Percentiles rank a stretch among this genome's conserved stretches.
Conservation (phyloP, 2,329 filamentous ascomycete species). For the Aureobasidium leucospermi region DNA sequence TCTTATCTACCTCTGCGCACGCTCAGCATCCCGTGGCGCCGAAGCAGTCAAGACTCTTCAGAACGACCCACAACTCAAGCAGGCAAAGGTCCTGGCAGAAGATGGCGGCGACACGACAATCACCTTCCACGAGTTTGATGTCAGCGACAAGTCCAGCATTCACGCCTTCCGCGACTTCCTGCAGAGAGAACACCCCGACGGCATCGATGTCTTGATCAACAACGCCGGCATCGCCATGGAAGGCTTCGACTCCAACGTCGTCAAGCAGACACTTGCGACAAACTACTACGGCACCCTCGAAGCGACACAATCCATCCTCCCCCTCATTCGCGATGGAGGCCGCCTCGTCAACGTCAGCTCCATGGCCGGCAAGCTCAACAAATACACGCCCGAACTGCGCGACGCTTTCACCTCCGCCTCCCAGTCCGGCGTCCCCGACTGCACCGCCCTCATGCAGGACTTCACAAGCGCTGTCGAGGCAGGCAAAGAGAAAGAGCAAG, state of each 20-base stretch:
- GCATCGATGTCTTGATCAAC: constrained; percentile 48
- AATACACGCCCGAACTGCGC: constrained; percentile 39
- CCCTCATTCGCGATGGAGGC: constrained; percentile 37
- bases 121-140: constrained; percentile 42
- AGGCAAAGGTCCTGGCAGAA: constrained; percentile 38
- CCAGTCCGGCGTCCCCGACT: constrained; percentile 34
- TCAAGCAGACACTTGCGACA: constrained; percentile 41
- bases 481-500: constrained; percentile 39
- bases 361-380: constrained; percentile 37
- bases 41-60: constrained; percentile 39
- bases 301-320: constrained; percentile 38
- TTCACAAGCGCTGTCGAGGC: constrained; percentile 41
- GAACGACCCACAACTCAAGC: constrained; percentile 37
- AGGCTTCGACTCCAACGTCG: constrained; percentile 42
- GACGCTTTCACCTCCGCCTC: constrained; percentile 35
- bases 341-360: constrained; percentile 46
- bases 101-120: constrained; percentile 41
- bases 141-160: constrained; percentile 40
- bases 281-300: constrained; percentile 49
- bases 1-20: constrained; percentile 48
- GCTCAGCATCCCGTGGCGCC: constrained; percentile 41
- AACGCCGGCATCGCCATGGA: constrained; percentile 45
- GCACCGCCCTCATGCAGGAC: constrained; percentile 43
- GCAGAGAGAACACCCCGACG: constrained; percentile 38
- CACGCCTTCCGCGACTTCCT: constrained; percentile 35